Evolutionary conservation across 176 grass and related monocot species (phyloP), one percentile per base, ranked within the genome.

Genomic region (Oropetium thomaeum): DNA sequence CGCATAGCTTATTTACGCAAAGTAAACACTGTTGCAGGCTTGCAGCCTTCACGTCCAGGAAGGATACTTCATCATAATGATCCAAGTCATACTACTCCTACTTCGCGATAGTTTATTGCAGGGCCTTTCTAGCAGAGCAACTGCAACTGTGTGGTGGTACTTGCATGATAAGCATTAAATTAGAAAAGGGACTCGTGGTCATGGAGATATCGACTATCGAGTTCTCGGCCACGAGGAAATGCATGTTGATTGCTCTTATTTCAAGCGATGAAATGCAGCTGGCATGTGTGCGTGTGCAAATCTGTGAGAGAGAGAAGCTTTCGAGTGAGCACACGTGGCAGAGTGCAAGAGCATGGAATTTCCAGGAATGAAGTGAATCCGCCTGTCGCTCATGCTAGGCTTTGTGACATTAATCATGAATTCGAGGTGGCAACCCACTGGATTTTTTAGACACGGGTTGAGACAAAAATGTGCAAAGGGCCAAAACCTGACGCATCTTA

Each of bases 141-240:
- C 53, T 49, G 59, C 74, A 64, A 64, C 42, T 49, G 39, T 13
- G 54, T 14, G 72, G 32, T 33, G 16, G 58, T 53, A 72, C 72
- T 44, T 64, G 65, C 62, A 79, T 31, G 23, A 34, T 29, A 3
- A 10, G 49, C 39, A 58, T 57, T 86, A 62, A 75, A 76, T 64
- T 75, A 57, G 29, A 30, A 67, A 75, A 38, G 62, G 8, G 7
- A 28, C 29, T 63, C 42, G 44, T 64, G 30, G 43, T n/a, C 41
- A 28, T 82, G 73, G 72, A 65, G 79, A 73, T 82, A 58, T 78
- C 79, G 66, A 77, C 66, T 82, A 58, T 78, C 79, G 66, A 77
- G 67, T 42, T 71, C 58, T 78, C 67, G 48, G 59, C 25, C 45
- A 77, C 62, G 58, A 42, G 20, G 63, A 17, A 57, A 32, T 55